Evolutionary conservation across 2,329 filamentous ascomycete genomes (phyloP), one percentile per base, ranked within the genome.

Genomic region (Pseudogymnoascus sp.): DNA sequence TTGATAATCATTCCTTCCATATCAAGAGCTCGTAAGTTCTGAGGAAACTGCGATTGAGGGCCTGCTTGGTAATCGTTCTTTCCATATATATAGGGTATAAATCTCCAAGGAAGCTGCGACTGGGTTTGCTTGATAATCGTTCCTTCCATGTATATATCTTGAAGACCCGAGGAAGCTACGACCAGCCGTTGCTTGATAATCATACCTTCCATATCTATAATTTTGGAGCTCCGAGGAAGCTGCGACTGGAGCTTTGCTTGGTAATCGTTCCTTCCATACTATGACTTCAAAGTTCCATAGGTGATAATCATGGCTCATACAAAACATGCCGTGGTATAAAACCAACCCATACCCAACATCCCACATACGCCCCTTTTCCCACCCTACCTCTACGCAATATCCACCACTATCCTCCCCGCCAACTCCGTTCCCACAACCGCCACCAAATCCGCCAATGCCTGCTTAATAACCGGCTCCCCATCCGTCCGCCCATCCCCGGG

Each of bases 341-440:
- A 40, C 7, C 38, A 40, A 11, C 16, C 38, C 7, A 24, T 44
- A 38, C 14, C 14, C 35, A 38, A 38, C 35, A 13, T 13, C 16
- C 16, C 40, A 11, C 10, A 42, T 42, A 42, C 38, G 38, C 38
- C 38, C 66, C 11, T 10, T 7, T 53, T 63, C 69, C 63, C 13
- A 19, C 10, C 13, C 61, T 65, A 70, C 7, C 40, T 2, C 4
- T 21, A 4, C 19, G 71, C 67, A 61, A 88, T 81, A 68, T 88
- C 82, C 13, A 91, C 74, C 44, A 86, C 82, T 16, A 89, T 76
- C 61, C 80, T 76, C 19, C 74, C 75, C 50, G 84, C 78, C 59
- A 87, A 72, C 47, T 87, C 83, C 1, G 81, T 77, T 0, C 89
- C 89, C 50, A 91, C 73, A 10, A 83, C 82, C 3, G 88, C 86